Evolutionary conservation across 1,139 yeast genomes (phyloP).

Genomic region (Debaryomycetaceae sp.): DNA sequence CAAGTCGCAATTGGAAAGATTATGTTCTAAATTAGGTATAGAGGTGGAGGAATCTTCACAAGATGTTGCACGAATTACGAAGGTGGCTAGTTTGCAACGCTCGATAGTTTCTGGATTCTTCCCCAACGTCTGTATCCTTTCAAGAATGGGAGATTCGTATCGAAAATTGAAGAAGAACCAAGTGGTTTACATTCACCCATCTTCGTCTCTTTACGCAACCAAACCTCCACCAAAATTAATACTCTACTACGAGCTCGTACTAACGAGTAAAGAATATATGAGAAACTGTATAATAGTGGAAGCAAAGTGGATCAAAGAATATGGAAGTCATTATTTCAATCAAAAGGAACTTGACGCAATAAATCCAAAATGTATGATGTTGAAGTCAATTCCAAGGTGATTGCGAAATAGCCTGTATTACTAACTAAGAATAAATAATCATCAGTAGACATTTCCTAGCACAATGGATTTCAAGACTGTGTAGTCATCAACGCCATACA

Average conservation of each 20-base stretch:
- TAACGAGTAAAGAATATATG: constrained; percentile 88
- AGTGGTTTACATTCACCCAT: constrained; percentile 78
- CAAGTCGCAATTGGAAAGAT: constrained; percentile 60
- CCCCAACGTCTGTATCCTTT: constrained; percentile 68
- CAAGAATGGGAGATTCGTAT: constrained; percentile 71
- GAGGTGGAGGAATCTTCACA: constrained; percentile 18
- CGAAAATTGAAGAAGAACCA: constrained; percentile 59
- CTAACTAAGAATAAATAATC: constrained; percentile 1
- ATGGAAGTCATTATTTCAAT: constrained; percentile 23
- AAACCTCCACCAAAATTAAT: constrained; percentile 72
- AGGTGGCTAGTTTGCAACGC: constrained; percentile 43
- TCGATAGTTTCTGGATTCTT: constrained; percentile 81
- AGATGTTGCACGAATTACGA: constrained; percentile 13
- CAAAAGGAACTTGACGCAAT: constrained; percentile 15
- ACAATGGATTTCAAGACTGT: constrained; percentile 38
- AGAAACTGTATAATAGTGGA: constrained; percentile 75
- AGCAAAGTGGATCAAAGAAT: constrained; percentile 28
- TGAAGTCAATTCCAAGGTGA: neutral
- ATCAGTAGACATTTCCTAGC: constrained; percentile 33
- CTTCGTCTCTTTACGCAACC: constrained; percentile 57
- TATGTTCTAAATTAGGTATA: constrained; percentile 62
- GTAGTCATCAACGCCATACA: constrained; percentile 45
- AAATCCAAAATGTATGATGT: constrained; percentile 1
- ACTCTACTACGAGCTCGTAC: constrained; percentile 78
- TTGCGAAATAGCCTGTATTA: neutral